These are phyloP conservation scores for Cordyceps militaris DNA, from an alignment of 2,329 filamentous ascomycete genomes.

Conservation along the genomic window DNA sequence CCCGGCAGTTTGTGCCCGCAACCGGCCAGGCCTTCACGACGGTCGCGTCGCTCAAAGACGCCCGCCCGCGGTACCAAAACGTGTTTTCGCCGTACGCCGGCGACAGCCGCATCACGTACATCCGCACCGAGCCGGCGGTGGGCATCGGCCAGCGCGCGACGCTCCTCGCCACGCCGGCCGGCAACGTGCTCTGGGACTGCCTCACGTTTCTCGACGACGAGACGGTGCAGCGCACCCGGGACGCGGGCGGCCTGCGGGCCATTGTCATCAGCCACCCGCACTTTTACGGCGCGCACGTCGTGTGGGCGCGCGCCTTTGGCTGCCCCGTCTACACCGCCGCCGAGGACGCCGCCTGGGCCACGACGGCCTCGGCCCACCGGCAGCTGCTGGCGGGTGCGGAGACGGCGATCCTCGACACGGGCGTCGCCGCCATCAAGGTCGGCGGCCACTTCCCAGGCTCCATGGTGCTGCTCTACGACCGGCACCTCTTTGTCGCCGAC, in stretches of 20 bases:
- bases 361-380: slow-evolving; percentile 33
- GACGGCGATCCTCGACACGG: slow-evolving; percentile 36
- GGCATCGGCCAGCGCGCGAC: slow-evolving; percentile 71
- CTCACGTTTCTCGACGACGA: slow-evolving; percentile 60
- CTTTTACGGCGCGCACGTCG: slow-evolving; percentile 69
- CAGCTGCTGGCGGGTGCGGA: slow-evolving; percentile 40
- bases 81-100: slow-evolving; percentile 40
- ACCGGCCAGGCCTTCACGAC: slow-evolving; percentile 31
- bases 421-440: slow-evolving; percentile 57
- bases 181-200: slow-evolving; percentile 77
- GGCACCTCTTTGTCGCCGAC: slow-evolving; percentile 63
- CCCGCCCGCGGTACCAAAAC: slow-evolving; percentile 39
- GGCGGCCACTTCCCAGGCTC: slow-evolving; percentile 77
- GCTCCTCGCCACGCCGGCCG: slow-evolving; percentile 54
- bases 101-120: slow-evolving; percentile 39
- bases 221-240: slow-evolving; percentile 51
- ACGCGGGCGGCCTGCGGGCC: slow-evolving; percentile 58
- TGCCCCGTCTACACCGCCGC: slow-evolving; percentile 63
- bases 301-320: slow-evolving; percentile 62
- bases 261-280: slow-evolving; percentile 77
- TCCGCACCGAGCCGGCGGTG: slow-evolving; percentile 49
- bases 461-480: slow-evolving; percentile 55
- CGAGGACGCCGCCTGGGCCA: slow-evolving; percentile 61
- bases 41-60: slow-evolving; percentile 38
- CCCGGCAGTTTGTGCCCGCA: slow-evolving; percentile 60